Percentiles rank a stretch among this genome's conserved stretches.
phyloP scores from a whole-genome alignment of 305 asterid genomes.

The Solanum hybrid region DNA sequence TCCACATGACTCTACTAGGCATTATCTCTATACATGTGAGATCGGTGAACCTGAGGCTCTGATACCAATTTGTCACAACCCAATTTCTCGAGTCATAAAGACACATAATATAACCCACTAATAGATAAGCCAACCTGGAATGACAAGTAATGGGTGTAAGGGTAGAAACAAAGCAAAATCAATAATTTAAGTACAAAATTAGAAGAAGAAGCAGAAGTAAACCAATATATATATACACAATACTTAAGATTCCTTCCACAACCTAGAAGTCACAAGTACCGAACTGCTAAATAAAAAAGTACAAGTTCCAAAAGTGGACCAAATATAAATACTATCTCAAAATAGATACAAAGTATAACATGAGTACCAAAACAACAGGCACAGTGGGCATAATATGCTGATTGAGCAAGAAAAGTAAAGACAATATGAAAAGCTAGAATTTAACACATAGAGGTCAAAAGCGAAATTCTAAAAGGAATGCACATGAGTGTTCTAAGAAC shows the following conservation, averaged over 20 bases:
- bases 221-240: no score
- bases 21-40: not conserved
- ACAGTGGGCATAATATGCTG: not conserved
- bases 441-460: not conserved
- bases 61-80: not conserved
- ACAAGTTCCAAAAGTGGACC: no score
- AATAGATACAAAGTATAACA: not conserved
- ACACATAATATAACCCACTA: not conserved
- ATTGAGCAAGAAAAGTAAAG: not conserved
- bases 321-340: no score
- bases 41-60: not conserved
- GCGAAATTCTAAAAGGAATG: not conserved
- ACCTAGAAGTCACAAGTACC: not conserved
- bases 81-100: not conserved
- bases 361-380: not conserved
- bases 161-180: not conserved
- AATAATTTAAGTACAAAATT: no score
- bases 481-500: not conserved
- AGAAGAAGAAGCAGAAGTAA: not conserved
- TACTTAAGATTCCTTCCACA: not conserved
- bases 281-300: not conserved
- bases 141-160: not conserved
- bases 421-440: not conserved
- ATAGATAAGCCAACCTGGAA: not conserved
- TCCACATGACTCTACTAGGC: not conserved